A percentile compares a stretch with the other conserved stretches of the same genome.
Conservation (phyloP, 1,139 yeast species). For the Scheffersomyces titani region DNA sequence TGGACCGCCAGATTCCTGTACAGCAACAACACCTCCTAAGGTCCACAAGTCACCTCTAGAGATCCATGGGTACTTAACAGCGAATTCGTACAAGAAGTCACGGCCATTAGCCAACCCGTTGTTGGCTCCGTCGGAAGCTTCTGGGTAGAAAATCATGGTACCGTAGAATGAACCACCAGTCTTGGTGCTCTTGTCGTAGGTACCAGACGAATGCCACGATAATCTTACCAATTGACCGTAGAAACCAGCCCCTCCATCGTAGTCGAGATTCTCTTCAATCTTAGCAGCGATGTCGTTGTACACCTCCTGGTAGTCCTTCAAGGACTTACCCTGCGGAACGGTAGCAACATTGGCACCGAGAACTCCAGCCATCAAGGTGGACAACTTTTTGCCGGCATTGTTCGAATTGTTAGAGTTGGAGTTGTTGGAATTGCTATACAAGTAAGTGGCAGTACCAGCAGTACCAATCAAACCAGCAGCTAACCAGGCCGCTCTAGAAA, state of each 20-base stretch:
- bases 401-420: slow-evolving; percentile 8
- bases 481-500: slow-evolving; percentile 7
- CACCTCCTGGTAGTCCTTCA: slow-evolving; percentile 68
- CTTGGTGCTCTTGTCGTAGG: slow-evolving; percentile 57
- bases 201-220: slow-evolving; percentile 79
- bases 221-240: slow-evolving; percentile 70
- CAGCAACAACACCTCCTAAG: slow-evolving; percentile 79
- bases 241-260: slow-evolving; percentile 65
- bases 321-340: slow-evolving; percentile 26
- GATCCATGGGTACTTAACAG: slow-evolving; percentile 68
- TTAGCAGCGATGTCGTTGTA: slow-evolving; percentile 80
- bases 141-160: slow-evolving; percentile 73
- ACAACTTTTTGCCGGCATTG: slow-evolving; percentile 7
- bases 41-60: slow-evolving; percentile 90
- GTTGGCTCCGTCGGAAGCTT: slow-evolving; percentile 70
- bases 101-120: slow-evolving; percentile 70
- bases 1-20: slow-evolving; percentile 89
- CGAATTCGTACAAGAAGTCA: slow-evolving; percentile 63
- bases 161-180: slow-evolving; percentile 85
- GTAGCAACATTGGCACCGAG: slow-evolving; percentile 23
- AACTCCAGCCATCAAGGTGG: slow-evolving; percentile 20
- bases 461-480: slow-evolving; percentile 24
- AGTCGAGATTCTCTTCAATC: slow-evolving; percentile 74
- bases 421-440: slow-evolving; percentile 10
- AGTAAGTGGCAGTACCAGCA: slow-evolving; percentile 22